Evolutionary conservation across 805 yeast genomes (phyloP).

Genomic region (Tetrapisispora taiwanensis): DNA sequence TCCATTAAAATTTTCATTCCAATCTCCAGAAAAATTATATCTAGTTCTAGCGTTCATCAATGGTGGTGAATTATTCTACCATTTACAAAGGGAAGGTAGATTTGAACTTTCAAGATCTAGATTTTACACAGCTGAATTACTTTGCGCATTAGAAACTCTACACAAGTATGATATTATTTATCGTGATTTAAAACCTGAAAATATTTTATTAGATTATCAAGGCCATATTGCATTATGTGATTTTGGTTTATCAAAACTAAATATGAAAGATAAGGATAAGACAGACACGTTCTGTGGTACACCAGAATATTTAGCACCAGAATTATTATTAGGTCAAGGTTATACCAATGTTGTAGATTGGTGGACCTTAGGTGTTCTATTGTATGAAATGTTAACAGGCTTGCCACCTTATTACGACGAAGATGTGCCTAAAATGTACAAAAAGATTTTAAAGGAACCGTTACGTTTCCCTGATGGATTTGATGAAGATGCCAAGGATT

Average conservation of each 20-base stretch:
- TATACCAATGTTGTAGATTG: conserved; percentile 94
- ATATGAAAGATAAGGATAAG: conserved; percentile 84
- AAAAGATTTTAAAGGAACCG: conserved; percentile 83
- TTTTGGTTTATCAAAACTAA: conserved; percentile 90
- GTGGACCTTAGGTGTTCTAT: conserved; percentile 94
- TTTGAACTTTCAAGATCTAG: conserved; percentile 84
- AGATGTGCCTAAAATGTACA: conserved; percentile 85
- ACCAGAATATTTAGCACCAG: conserved; percentile 96
- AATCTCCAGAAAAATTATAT: conserved; percentile 90
- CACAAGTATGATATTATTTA: conserved; percentile 89
- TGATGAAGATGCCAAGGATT: conserved; percentile 76
- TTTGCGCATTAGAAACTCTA: conserved; percentile 84
- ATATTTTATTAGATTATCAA: conserved; percentile 85
- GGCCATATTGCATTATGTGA: conserved; percentile 98
- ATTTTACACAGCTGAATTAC: conserved; percentile 87
- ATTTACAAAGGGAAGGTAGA: conserved; percentile 81
- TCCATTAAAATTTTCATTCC: conserved; percentile 91
- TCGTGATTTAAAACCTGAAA: conserved; percentile 93
- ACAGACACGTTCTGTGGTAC: conserved; percentile 95
- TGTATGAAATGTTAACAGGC: conserved; percentile 95
- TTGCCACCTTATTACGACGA: conserved; percentile 96
- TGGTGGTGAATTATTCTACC: conserved; percentile 95
- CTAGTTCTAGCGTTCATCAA: conserved; percentile 86
- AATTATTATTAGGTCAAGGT: conserved; percentile 80
- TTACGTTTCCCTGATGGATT: conserved; percentile 80